Conservation (phyloP, 2,329 filamentous ascomycete genomes). For the Colletotrichum scovillei region DNA sequence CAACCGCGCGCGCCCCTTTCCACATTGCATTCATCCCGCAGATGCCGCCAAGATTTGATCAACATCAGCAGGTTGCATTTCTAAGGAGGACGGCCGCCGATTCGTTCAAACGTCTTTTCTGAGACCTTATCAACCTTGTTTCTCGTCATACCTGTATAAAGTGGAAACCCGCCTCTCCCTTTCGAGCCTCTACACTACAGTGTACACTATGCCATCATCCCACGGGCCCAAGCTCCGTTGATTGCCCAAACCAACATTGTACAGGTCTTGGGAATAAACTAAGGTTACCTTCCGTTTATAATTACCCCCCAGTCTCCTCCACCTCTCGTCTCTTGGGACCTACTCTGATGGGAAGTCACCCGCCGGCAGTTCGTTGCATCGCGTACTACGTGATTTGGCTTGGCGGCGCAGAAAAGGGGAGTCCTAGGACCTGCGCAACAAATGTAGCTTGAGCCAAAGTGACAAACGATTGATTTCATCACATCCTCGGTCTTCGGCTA, state of each 20-base stretch:
- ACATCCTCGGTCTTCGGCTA: neutral
- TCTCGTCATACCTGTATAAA: neutral
- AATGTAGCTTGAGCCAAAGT: neutral
- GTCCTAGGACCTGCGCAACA: neutral
- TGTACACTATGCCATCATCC: no score
- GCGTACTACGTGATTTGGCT: constrained; percentile 27
- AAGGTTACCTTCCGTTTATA: constrained; percentile 11
- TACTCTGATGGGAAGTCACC: constrained; percentile 33
- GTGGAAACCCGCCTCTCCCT: neutral
- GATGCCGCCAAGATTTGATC: constrained; percentile 20
- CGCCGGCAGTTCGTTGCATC: constrained; percentile 34
- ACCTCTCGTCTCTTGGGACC: constrained; percentile 23
- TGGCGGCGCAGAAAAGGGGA: constrained; percentile 7
- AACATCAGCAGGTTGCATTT: constrained; percentile 12
- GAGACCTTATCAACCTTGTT: neutral
- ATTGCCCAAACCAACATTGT: neutral
- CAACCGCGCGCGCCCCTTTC: neutral
- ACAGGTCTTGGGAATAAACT: neutral
- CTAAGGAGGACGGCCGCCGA: neutral
- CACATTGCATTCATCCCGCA: neutral
- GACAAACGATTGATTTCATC: neutral
- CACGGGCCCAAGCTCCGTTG: neutral
- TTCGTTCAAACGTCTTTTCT: neutral
- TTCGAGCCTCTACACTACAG: no score
- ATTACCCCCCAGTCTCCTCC: neutral